Evolutionary conservation across 345 rosid species (phyloP).

Genomic region (Kernera saxatilis): DNA sequence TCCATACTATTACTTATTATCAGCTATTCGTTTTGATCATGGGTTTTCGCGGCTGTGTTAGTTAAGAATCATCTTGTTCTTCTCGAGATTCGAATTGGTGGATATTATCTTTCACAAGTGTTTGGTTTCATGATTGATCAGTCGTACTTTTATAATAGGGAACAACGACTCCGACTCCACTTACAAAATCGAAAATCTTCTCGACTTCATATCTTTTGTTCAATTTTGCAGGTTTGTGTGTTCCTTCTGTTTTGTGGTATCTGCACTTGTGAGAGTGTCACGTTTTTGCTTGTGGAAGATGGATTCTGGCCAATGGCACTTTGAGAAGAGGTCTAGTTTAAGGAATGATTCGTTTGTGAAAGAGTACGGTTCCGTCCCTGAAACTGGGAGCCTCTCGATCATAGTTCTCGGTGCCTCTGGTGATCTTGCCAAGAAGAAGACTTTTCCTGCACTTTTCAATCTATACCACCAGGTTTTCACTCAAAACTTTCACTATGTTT

Average conservation of each 20-base stretch:
- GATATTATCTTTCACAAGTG: neutral
- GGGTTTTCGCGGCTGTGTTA: neutral
- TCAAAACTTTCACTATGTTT: neutral
- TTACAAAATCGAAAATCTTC: neutral
- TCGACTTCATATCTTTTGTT: neutral
- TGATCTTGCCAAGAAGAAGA: conserved; percentile 99
- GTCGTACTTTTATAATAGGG: neutral
- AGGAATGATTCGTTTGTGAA: conserved; percentile 43
- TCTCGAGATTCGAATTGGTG: neutral
- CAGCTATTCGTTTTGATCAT: neutral
- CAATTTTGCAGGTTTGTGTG: neutral
- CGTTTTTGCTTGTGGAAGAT: conserved; percentile 19
- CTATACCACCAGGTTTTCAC: conserved; percentile 63
- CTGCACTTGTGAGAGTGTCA: neutral
- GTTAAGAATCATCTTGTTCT: neutral
- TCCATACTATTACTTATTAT: neutral
- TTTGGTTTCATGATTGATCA: neutral
- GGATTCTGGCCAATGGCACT: conserved; percentile 57
- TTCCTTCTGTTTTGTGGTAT: neutral
- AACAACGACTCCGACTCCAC: neutral
- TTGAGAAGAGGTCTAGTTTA: conserved; percentile 59
- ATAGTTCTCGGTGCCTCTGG: conserved; percentile 96
- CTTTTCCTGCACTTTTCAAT: conserved; percentile 97
- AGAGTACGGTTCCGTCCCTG: conserved; percentile 44
- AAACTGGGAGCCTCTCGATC: conserved; percentile 84